Base-by-base conservation (phyloP, 495 filamentous ascomycete genomes). In the Aspergillus heteromorphus region DNA sequence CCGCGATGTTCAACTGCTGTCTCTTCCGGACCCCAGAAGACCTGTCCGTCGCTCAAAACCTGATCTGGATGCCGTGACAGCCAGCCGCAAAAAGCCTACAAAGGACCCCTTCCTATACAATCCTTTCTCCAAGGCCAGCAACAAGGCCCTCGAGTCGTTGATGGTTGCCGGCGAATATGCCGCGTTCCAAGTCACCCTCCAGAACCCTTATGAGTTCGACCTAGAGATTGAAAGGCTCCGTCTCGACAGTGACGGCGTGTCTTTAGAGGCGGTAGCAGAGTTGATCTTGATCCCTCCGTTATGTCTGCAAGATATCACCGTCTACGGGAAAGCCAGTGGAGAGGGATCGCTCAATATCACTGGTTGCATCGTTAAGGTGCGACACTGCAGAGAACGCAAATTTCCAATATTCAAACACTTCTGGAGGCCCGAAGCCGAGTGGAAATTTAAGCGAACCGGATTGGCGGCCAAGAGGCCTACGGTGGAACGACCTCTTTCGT, bases 171-270 rank as follows among this genome's bases (percentile, higher is more conserved):
- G 84, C 23, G 92, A 97, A 65, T 67, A 77, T 58, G 84, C 87
- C 2, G 79, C 77, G 2, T 97, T 96, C 67, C 79, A 76, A 62
- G 78, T 97, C 25, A 88, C 85, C 7, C 75, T 98, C 4, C 95
- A 97, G 62, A 98, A 98, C 61, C 88, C 90, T 1, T 96, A 89
- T 64, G 92, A 97, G 49, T 88, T 97, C 61, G 90, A 97, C 45
- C 61, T 98, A 1, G 88, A 93, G 49, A 81, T 97, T 41, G 92
- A 97, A 63, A 83, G 81, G 29, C 74, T 98, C 50, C 78, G 76
- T n/a, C 69, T 97, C 5, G 83, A 89, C 51, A 79, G 83, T 6
- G 82, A 87, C 31, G 89, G 87, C 6, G 77, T 84, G 14, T 74
- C 82, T 4, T 87, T 96, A 36, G 82, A 86, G 48, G 85, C 83